Evolutionary conservation across 2,329 filamentous ascomycete species (phyloP).

Genomic region (Rhynchosporium agropyri): DNA sequence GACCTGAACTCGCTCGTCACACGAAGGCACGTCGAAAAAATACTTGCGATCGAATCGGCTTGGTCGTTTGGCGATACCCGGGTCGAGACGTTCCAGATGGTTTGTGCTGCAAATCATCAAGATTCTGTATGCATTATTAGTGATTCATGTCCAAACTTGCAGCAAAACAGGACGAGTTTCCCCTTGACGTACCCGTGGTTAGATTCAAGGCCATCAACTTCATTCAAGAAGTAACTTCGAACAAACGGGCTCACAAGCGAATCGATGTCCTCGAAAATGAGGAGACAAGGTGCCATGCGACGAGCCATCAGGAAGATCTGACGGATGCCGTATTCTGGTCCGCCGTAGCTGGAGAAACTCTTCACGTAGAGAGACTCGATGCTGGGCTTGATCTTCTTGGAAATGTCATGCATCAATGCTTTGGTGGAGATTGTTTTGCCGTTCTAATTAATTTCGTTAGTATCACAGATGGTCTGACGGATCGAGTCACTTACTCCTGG

Average conservation of each 20-base stretch:
- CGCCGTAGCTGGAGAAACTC: slow-evolving; percentile 51
- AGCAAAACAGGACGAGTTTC: too few species aligned
- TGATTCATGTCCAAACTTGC: too few species aligned
- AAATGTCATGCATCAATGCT: slow-evolving; percentile 67
- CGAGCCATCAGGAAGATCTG: slow-evolving; percentile 62
- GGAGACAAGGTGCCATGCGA: slow-evolving; percentile 65
- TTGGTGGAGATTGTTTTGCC: slow-evolving; percentile 74
- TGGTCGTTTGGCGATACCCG: slow-evolving; percentile 66
- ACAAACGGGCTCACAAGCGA: slow-evolving; percentile 62
- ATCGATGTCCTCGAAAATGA: slow-evolving; percentile 74
- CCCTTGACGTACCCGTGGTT: slow-evolving; percentile 54
- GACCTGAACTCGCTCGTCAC: slow-evolving; percentile 52
- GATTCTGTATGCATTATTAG: slow-evolving; percentile 54
- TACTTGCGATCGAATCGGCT: slow-evolving; percentile 70
- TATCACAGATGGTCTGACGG: not conserved
- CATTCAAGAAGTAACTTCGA: slow-evolving; percentile 71
- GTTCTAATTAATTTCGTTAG: slow-evolving; percentile 45
- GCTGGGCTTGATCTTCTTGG: slow-evolving; percentile 50
- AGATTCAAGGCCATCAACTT: slow-evolving; percentile 68
- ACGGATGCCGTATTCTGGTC: slow-evolving; percentile 57
- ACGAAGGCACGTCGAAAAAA: slow-evolving; percentile 60
- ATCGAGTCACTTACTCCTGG: slow-evolving; percentile 46
- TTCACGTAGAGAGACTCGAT: slow-evolving; percentile 66
- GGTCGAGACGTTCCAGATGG: slow-evolving; percentile 66
- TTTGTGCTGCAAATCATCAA: slow-evolving; percentile 70